phyloP scores from a whole-genome alignment of 495 filamentous ascomycete species.

The Penicillium salamii region DNA sequence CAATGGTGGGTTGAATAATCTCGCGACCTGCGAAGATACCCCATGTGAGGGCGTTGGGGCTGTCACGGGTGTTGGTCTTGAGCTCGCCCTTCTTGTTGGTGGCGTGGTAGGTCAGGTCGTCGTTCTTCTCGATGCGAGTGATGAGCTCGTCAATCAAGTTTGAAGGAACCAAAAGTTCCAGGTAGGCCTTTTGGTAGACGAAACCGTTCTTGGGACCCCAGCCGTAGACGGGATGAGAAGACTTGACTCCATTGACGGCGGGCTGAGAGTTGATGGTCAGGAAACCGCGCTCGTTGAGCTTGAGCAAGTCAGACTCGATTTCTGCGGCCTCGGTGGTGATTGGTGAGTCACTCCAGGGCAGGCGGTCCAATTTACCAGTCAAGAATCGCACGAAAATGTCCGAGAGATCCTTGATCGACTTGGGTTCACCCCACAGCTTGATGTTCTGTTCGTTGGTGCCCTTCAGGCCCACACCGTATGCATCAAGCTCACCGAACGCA shows the following conservation, averaged over 20 bases:
- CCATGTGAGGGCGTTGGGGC: slow-evolving; percentile 97
- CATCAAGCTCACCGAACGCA: slow-evolving; percentile 94
- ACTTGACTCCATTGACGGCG: slow-evolving; percentile 88
- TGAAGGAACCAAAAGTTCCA: slow-evolving; percentile 85
- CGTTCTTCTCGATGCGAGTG: slow-evolving; percentile 70
- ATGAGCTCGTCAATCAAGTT: slow-evolving; percentile 75
- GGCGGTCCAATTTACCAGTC: slow-evolving; percentile 69
- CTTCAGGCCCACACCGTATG: slow-evolving; percentile 91
- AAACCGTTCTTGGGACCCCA: slow-evolving; percentile 96
- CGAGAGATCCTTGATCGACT: slow-evolving; percentile 73
- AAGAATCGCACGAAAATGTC: slow-evolving; percentile 82
- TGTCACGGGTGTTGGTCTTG: slow-evolving; percentile 77
- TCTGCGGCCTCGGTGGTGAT: slow-evolving; percentile 76
- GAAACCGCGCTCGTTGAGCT: slow-evolving; percentile 80
- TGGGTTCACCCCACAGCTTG: slow-evolving; percentile 90
- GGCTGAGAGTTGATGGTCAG: slow-evolving; percentile 98
- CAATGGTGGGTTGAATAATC: slow-evolving; percentile 98
- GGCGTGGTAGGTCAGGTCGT: slow-evolving; percentile 88
- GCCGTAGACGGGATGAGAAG: slow-evolving; percentile 79
- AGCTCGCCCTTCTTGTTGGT: slow-evolving; percentile 78
- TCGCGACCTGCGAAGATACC: slow-evolving; percentile 98
- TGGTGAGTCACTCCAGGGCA: slow-evolving; percentile 93
- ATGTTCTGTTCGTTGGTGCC: slow-evolving; percentile 97
- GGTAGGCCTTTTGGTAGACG: slow-evolving; percentile 97
- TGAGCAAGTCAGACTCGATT: slow-evolving; percentile 72